Evolutionary conservation across 2,329 filamentous ascomycete species (phyloP).

Genomic region (Plenodomus tracheiphilus): DNA sequence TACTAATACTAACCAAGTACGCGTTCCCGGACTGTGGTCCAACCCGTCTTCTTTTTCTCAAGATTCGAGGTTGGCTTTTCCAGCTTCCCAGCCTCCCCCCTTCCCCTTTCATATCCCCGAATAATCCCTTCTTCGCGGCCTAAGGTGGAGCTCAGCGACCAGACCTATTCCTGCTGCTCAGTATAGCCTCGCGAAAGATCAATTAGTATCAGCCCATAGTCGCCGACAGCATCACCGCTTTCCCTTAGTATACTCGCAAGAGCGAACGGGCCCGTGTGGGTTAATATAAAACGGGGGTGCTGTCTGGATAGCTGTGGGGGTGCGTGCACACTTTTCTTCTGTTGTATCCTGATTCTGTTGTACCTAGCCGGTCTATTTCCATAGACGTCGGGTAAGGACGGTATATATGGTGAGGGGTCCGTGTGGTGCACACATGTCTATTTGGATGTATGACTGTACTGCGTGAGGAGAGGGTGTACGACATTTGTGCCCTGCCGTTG

Average conservation of each 20-base stretch:
- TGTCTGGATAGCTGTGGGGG: constrained; percentile 27
- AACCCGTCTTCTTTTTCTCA: neutral
- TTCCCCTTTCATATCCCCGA: neutral
- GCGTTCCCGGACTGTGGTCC: neutral
- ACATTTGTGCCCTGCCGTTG: no score
- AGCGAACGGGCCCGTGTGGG: constrained; percentile 11
- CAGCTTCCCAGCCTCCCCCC: neutral
- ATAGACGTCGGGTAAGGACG: constrained; percentile 10
- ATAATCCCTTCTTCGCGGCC: constrained; percentile 46
- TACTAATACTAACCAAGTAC: neutral
- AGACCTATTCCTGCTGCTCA: constrained; percentile 58
- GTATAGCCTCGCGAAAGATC: constrained; percentile 57
- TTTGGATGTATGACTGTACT: neutral
- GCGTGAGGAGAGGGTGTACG: neutral
- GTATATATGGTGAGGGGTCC: neutral
- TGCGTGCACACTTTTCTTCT: constrained; percentile 11
- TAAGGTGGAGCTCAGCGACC: constrained; percentile 58
- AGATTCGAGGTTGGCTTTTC: no score
- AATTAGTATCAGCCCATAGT: constrained; percentile 33
- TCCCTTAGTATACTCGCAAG: constrained; percentile 19
- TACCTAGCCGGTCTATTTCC: constrained; percentile 11
- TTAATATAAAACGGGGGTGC: neutral
- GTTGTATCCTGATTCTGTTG: neutral
- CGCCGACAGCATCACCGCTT: constrained; percentile 22
- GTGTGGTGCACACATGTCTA: neutral